Conservation (phyloP, 2,329 filamentous ascomycete genomes). For the Ramularia endophylla region DNA sequence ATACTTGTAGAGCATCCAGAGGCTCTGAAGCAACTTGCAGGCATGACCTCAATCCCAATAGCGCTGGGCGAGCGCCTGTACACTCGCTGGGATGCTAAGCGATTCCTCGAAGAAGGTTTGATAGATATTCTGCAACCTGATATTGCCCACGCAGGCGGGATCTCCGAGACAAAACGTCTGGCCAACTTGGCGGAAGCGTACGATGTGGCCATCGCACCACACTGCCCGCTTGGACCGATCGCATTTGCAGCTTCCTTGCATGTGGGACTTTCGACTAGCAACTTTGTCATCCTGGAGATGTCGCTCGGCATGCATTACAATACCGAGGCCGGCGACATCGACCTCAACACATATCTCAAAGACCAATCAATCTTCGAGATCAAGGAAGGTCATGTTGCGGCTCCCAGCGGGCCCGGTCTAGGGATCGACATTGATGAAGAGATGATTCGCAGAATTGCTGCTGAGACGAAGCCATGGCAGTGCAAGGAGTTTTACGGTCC, state of each 20-base stretch:
- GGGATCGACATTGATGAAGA: conserved; percentile 54
- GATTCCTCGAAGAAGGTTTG: conserved; percentile 61
- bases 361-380: conserved; percentile 26
- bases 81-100: conserved; percentile 66
- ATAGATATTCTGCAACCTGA: conserved; percentile 71
- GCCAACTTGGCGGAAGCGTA: conserved; percentile 67
- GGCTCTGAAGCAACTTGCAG: conserved; percentile 56
- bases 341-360: conserved; percentile 41
- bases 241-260: conserved; percentile 67
- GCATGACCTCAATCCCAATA: conserved; percentile 57
- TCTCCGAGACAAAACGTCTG: conserved; percentile 64
- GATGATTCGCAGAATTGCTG: conserved; percentile 53
- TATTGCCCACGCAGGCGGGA: conserved; percentile 63
- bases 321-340: conserved; percentile 52
- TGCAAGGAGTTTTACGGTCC: conserved; percentile 62
- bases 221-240: conserved; percentile 68
- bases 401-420: conserved; percentile 25
- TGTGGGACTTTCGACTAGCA: conserved; percentile 54
- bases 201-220: conserved; percentile 62
- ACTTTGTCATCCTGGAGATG: conserved; percentile 74
- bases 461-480: conserved; percentile 58
- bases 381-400: conserved; percentile 24
- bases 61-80: conserved; percentile 68
- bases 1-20: conserved; percentile 64
- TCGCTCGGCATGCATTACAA: conserved; percentile 77